phyloP scores from a whole-genome alignment of 2,329 filamentous ascomycete genomes.

The Leptoxyphium fumago region DNA sequence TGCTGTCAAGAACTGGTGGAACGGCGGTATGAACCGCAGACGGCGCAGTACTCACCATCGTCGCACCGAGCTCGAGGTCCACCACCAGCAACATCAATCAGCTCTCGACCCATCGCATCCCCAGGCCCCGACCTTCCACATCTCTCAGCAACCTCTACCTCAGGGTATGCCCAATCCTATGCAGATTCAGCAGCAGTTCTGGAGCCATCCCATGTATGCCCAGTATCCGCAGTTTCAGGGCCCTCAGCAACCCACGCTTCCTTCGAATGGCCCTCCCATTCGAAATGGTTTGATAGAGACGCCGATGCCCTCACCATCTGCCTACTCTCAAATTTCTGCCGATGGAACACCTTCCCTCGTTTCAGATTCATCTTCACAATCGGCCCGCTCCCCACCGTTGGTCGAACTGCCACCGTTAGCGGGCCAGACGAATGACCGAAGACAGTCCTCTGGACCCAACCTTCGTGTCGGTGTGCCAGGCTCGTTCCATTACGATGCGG shows the following conservation, averaged over 20 bases:
- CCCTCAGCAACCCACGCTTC: conserved; percentile 19
- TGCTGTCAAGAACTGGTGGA: conserved; percentile 97
- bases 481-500: conserved; percentile 16
- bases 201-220: conserved; percentile 7
- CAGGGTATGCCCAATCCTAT: conserved; percentile 10
- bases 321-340: conserved; percentile 47
- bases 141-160: conserved; percentile 13
- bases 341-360: conserved; percentile 54
- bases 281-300: conserved; percentile 30
- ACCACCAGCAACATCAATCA: conserved; percentile 12
- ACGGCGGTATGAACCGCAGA: conserved; percentile 76
- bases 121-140: neutral
- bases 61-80: conserved; percentile 19
- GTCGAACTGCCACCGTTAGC: conserved; percentile 29
- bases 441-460: conserved; percentile 18
- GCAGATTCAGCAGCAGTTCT: conserved; percentile 12
- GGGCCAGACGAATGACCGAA: conserved; percentile 14
- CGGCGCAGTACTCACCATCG: conserved; percentile 25
- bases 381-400: conserved; percentile 29
- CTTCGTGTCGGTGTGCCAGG: conserved; percentile 22
- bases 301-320: conserved; percentile 48
- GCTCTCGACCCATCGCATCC: neutral
- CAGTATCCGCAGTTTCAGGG: conserved; percentile 10
- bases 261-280: conserved; percentile 15
- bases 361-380: conserved; percentile 45